Percentiles rank a stretch among this genome's conserved stretches.
phyloP scores from a whole-genome alignment of 371 early-diverging fungal genomes.

The Polyrhizophydium stewartii region DNA sequence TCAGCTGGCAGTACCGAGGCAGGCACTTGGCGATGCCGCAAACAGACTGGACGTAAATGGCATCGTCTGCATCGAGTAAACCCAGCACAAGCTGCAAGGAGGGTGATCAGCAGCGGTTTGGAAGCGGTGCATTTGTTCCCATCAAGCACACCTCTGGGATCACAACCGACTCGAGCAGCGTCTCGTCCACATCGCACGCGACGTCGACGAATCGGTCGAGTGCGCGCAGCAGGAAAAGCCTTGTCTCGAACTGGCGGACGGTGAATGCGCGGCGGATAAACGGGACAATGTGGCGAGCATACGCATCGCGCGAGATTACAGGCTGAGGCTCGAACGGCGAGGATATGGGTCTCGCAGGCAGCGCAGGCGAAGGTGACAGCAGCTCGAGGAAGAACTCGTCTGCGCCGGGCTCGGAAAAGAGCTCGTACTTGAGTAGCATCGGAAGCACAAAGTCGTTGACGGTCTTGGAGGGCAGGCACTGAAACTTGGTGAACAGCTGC shows the following conservation, averaged over 20 bases:
- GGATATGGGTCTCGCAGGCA: background rate
- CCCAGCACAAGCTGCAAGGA: slow-evolving; percentile 9
- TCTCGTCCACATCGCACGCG: slow-evolving; percentile 10
- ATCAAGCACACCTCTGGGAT: too few species aligned
- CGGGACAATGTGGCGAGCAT: slow-evolving; percentile 20
- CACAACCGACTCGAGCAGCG: slow-evolving; percentile 7
- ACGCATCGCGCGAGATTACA: slow-evolving; percentile 12
- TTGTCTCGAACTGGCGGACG: slow-evolving; percentile 15
- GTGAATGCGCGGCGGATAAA: slow-evolving; percentile 17
- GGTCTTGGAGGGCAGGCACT: slow-evolving; percentile 13
- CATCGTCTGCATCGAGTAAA: slow-evolving; percentile 8
- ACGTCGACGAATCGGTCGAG: slow-evolving; percentile 15
- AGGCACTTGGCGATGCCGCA: slow-evolving; percentile 3
- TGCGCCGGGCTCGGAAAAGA: slow-evolving; percentile 30
- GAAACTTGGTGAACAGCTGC: slow-evolving; percentile 16
- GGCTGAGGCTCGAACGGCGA: background rate
- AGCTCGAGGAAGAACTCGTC: slow-evolving; percentile 18
- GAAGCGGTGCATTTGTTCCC: too few species aligned
- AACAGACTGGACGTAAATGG: slow-evolving; percentile 10
- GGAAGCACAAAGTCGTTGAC: slow-evolving; percentile 26
- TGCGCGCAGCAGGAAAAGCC: slow-evolving; percentile 18
- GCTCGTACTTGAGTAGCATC: slow-evolving; percentile 14
- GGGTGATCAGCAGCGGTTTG: background rate
- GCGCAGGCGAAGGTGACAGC: slow-evolving; percentile 9
- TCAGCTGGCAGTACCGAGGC: slow-evolving; percentile 2